These are phyloP conservation scores for Pleoardoris graminearum DNA, from an alignment of 2,329 filamentous ascomycete genomes.

Conservation along the genomic window DNA sequence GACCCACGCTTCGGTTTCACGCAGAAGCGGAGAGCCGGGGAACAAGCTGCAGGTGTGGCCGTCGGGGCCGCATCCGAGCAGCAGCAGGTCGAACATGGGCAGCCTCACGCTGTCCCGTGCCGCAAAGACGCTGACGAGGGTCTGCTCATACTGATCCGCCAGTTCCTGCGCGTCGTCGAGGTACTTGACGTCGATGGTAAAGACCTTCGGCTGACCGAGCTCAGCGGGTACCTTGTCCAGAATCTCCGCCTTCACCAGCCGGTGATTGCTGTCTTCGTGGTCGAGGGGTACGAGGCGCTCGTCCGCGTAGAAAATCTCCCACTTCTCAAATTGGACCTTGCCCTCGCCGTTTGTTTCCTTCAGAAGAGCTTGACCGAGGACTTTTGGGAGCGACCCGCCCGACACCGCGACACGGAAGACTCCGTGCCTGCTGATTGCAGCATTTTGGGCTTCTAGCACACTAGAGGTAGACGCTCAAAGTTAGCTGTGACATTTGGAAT, in stretches of 20 bases:
- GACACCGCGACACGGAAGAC: constrained; percentile 92
- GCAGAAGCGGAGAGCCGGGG: constrained; percentile 82
- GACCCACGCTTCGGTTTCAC: constrained; percentile 89
- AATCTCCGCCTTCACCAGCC: constrained; percentile 81
- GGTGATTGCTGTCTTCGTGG: constrained; percentile 93
- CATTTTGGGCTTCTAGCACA: constrained; percentile 78
- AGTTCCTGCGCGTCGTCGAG: constrained; percentile 85
- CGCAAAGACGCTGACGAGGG: constrained; percentile 82
- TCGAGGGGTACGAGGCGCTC: constrained; percentile 92
- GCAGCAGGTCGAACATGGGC: constrained; percentile 90
- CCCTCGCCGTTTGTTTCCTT: constrained; percentile 60
- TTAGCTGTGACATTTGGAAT: not conserved
- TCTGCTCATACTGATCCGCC: constrained; percentile 90
- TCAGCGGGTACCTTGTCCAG: constrained; percentile 81
- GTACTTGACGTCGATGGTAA: constrained; percentile 72
- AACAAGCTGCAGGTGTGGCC: constrained; percentile 98
- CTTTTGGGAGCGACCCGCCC: constrained; percentile 88
- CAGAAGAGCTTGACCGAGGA: constrained; percentile 82
- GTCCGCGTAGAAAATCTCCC: constrained; percentile 99
- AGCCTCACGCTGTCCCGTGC: constrained; percentile 91
- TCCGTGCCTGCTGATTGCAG: constrained; percentile 76
- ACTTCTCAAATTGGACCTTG: constrained; percentile 75
- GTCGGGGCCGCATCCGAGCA: constrained; percentile 92
- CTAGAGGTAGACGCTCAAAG: not conserved
- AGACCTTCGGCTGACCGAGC: constrained; percentile 69